Base-by-base conservation (phyloP, 1,284 basidiomycete species). In the Austroboletus niveus region DNA sequence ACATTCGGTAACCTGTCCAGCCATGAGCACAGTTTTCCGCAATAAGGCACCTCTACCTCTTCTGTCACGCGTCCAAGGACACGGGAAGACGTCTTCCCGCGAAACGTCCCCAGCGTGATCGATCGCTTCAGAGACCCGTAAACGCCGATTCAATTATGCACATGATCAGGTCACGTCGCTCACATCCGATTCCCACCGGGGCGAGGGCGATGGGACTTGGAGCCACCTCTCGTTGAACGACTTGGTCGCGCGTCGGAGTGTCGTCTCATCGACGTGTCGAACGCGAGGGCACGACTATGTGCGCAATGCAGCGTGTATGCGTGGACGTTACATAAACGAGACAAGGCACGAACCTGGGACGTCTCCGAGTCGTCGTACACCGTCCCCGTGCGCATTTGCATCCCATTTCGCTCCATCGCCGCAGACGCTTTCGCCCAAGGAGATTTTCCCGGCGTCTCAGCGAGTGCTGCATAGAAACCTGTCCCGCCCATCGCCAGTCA, bases 401-500 rank as follows among this genome's bases (percentile, higher is more conserved):
- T 20, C 9, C 9, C 38, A 4, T 45, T n/a, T 30, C 9, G n/a
- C n/a, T n/a, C 22, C 22, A 11, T 20, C 35, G 35, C 14, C 8
- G 40, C 31, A 32, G 17, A 12, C 14, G 30, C 31, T 11, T 8
- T 27, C 1, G 44, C 43, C 42, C 52, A 62, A 15, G 58, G 58
- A 0, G 49, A 32, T 11, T 47, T 22, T 5, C 54, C 60, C 24
- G 60, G 55, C 5, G 49, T 43, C 14, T 56, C 61, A 17, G 55
- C 49, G 42, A 64, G 58, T 17, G 60, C 59, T 17, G 57, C 50
- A 20, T 52, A 48, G 29, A 56, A 59, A 42, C 57, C 61, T 64
- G 27, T 45, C 9, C 22, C 22, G 22, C 22, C 22, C 4, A 24
- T 3, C 22, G 5, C 22, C 22, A 24, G 22, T 24, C 22, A 24